These are phyloP conservation scores for Fusarium circinatum DNA, from an alignment of 2,329 filamentous ascomycete species.

Conservation along the genomic window DNA sequence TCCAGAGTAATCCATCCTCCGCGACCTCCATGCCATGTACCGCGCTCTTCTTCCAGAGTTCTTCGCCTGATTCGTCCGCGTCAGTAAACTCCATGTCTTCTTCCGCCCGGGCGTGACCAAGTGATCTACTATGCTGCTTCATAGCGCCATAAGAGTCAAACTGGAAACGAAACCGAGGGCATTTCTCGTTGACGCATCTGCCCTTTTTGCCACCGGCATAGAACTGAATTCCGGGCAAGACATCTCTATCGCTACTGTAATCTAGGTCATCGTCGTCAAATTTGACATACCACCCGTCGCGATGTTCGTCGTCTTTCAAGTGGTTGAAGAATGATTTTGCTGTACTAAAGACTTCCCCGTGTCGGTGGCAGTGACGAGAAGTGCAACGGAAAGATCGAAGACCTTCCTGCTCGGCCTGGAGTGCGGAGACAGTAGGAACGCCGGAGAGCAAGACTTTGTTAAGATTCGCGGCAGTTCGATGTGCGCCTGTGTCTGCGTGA, in stretches of 20 bases:
- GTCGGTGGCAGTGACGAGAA: constrained; percentile 6
- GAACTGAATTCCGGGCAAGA: constrained; percentile 9
- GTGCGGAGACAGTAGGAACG: not conserved
- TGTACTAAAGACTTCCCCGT: constrained; percentile 11
- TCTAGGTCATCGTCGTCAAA: not conserved
- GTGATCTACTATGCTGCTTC: constrained; percentile 14
- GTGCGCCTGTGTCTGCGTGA: constrained; percentile 14
- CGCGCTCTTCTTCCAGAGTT: constrained; percentile 12
- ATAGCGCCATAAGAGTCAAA: not conserved
- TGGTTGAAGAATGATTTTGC: constrained; percentile 20
- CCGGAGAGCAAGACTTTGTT: constrained; percentile 1
- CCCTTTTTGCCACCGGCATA: not conserved
- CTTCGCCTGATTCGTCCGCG: not conserved
- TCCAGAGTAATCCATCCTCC: constrained; percentile 1
- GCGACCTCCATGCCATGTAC: constrained; percentile 16
- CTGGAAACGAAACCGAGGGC: constrained; percentile 1
- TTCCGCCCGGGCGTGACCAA: not conserved
- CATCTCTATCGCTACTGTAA: not conserved
- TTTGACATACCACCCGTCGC: not conserved
- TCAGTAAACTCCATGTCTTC: not conserved
- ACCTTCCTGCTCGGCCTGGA: constrained; percentile 33
- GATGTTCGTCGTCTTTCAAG: constrained; percentile 10
- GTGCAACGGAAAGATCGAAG: constrained; percentile 32
- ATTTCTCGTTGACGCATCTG: constrained; percentile 14
- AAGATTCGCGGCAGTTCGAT: constrained; percentile 27